Evolutionary conservation across 2,329 filamentous ascomycete species (phyloP), one percentile per base, ranked within the genome.

Genomic region (Paecilomyces sp.): DNA sequence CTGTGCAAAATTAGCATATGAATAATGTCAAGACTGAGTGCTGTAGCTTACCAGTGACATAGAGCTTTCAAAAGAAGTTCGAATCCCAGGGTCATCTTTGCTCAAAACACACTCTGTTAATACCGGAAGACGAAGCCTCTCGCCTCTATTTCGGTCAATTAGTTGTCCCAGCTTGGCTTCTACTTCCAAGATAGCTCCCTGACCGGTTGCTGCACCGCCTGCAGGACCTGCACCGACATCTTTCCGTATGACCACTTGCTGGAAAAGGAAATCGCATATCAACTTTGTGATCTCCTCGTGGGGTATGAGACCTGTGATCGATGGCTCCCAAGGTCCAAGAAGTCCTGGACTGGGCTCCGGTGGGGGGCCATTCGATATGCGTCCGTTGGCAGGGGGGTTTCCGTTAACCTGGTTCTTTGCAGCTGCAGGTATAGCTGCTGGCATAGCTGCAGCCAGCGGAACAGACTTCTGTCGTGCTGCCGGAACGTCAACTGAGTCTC

Each of bases 91-190:
- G 33, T 81, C 79, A 25, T 81, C 83, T 33, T 85, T 82, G 54
- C 80, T 79, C 22, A 96, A 74, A 6, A 95, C 79, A 55, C 85
- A 88, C 71, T 94, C 89, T 0, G 90, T 88, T 24, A 82, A 74
- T 3, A 94, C 81, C 5, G 85, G 85, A 9, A 92, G 75, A 9
- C 83, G 78, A 28, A 92, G 78, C n/a, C 91, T 83, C 54, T 87
- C 81, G 59, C 88, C 85, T 6, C 85, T 89, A 62, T 88, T 84
- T 69, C 85, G 86, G 71, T 91, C 87, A 60, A 93, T 84, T 13
- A 97, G 81, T 28, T 86, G 88, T 18, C 94, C 94, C 55, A 97
- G 80, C 74, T 97, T 97, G 9, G 92, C 94, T 77, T 99, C 94
- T 58, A 99, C 90, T 75, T 99, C 94, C 57, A 97, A 87, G 61